Evolutionary conservation across 73 alveolate species (phyloP).

Genomic region (Stentor roeselii): DNA sequence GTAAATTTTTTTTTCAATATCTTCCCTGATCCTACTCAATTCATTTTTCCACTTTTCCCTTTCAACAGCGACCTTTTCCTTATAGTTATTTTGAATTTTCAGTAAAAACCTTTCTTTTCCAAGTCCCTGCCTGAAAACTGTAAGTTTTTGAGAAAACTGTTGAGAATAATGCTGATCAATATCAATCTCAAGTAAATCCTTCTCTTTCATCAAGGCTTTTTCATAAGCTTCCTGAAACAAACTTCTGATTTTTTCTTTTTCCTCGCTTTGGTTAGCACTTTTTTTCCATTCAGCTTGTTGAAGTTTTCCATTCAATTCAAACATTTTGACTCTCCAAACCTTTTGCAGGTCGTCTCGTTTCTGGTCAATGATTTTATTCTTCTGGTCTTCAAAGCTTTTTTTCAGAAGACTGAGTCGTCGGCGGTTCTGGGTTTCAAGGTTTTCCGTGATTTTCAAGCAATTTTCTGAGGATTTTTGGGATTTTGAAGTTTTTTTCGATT

Average conservation of each 20-base stretch:
- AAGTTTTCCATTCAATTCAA: not conserved
- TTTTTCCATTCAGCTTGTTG: conserved; percentile 8
- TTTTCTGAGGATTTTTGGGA: too few species aligned
- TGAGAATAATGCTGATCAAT: not conserved
- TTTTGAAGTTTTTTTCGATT: too few species aligned
- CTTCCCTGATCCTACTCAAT: too few species aligned
- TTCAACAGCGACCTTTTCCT: too few species aligned
- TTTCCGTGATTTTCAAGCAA: too few species aligned
- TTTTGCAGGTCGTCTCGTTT: not conserved
- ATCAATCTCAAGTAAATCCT: not conserved
- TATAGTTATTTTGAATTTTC: too few species aligned
- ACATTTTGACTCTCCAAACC: not conserved
- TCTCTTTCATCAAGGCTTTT: not conserved
- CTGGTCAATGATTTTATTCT: not conserved
- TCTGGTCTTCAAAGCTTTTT: not conserved
- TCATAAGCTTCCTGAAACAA: not conserved
- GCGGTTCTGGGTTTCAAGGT: too few species aligned
- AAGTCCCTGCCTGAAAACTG: not conserved
- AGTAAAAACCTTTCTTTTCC: too few species aligned
- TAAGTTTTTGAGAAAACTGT: not conserved
- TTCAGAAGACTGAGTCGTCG: too few species aligned
- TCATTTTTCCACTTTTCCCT: too few species aligned
- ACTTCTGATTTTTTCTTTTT: not conserved
- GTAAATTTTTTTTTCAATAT: too few species aligned
- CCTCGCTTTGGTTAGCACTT: not conserved